Evolutionary conservation across 2,329 filamentous ascomycete species (phyloP).

Genomic region (Neofusicoccum laricinum): DNA sequence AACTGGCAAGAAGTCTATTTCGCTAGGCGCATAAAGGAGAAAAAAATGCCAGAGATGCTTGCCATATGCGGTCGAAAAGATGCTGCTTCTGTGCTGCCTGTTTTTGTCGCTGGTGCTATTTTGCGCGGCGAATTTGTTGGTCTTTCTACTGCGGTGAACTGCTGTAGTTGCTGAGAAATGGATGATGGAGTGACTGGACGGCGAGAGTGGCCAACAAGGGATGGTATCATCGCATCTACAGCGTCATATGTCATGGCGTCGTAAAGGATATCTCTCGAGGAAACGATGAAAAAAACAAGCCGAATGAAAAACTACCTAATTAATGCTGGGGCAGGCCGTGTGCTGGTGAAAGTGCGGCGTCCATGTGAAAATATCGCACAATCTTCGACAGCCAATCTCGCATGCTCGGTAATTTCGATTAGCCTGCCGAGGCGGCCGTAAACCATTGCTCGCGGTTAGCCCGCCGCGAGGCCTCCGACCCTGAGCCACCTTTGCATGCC

Average conservation of each 20-base stretch:
- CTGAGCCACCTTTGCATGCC: neutral
- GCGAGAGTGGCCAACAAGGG: constrained; percentile 12
- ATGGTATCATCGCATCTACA: constrained; percentile 27
- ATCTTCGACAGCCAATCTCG: constrained; percentile 8
- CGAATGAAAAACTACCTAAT: constrained; percentile 15
- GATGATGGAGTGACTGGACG: constrained; percentile 12
- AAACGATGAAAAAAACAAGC: constrained; percentile 7
- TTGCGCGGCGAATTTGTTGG: neutral
- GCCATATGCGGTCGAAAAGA: neutral
- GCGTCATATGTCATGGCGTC: constrained; percentile 38
- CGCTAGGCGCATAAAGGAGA: neutral
- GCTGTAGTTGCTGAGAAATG: constrained; percentile 7
- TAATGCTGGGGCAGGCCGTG: constrained; percentile 10
- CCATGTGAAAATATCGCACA: constrained; percentile 6
- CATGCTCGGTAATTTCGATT: constrained; percentile 10
- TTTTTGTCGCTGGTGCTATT: constrained; percentile 6
- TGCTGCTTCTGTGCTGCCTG: neutral
- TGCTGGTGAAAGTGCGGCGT: neutral
- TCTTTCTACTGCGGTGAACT: neutral
- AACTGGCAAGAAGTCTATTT: neutral
- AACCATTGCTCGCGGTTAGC: constrained; percentile 3
- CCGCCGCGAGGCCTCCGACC: constrained; percentile 4
- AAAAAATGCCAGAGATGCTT: neutral
- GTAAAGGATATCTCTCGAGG: constrained; percentile 21
- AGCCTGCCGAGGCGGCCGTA: constrained; percentile 6